Base-by-base conservation (phyloP, 371 early-diverging fungal species). In the Thermomucor indicae-seudaticae region DNA sequence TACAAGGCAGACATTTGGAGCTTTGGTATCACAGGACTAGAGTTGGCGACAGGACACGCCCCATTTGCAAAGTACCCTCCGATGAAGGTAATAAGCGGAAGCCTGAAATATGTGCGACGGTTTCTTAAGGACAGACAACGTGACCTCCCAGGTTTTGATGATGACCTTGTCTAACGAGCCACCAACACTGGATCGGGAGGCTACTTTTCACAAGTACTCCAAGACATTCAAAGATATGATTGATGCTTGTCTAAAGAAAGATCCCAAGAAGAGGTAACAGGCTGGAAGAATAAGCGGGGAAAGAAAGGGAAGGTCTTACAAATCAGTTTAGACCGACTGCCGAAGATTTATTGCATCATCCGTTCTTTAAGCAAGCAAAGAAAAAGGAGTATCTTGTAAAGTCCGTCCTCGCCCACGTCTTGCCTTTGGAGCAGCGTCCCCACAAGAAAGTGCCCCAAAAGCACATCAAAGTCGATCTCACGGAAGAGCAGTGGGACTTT, bases 1-100 rank as follows among this genome's bases (percentile, higher is more conserved):
- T 88, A 80, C 60, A 90, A 90, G 65, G 95, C 93, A 0, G 96
- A 95, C 63, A 92, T 92, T 47, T 95, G 94, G 92, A 86, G 88
- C 49, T 90, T 94, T 70, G 96, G 96, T 45, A 93, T 95, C 32
- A 93, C 93, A 7, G 84, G 90, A 0, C 67, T 93, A 34, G 96
- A 95, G 60, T 70, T 95, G 28, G 91, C 94, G 16, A 88, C 83
- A 6, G 95, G 95, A n/a, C 88, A 89, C 57, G 95, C 96, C 10
- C 96, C 96, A 12, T 92, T 90, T 68, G 92, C 94, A 14, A 92
- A 91, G 62, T 90, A 76, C 52, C 91, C 94, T 12, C 94, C 94
- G 1, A 64, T 93, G 49, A 93, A 93, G 78, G 90, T 87, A 70
- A 43, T 20, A 22, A 30, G 19, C 38, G 25, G 43, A 40, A 19